Base-by-base conservation (phyloP, 768 basidiomycete genomes). In the Suillus sp. region DNA sequence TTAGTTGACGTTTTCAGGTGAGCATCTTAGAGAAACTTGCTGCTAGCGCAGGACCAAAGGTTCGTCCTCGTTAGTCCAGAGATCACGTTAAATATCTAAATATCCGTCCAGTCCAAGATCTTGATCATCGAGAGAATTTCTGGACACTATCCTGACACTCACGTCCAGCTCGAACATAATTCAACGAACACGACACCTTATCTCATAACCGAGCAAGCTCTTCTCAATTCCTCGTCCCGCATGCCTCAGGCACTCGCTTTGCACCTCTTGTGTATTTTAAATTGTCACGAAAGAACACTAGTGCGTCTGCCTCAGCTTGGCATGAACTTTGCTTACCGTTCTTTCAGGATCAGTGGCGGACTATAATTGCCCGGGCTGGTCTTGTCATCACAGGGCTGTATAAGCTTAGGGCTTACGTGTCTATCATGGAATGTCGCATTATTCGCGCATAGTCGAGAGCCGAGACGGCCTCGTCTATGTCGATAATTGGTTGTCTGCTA, bases 31-130 rank as follows among this genome's bases (percentile, higher is more conserved):
- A 30, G 18, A 53, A 37, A 22, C 27, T 61, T 8, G 60, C 60
- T 53, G 60, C 30, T 38, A 51, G 50, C 1, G 60, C 60, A 35
- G 60, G 60, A 50, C 34, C 60, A 32, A 55, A 59, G 59, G 59
- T 59, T 59, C 40, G 59, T 30, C 8, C 9, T 32, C 16, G 40
- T n/a, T 27, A 32, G 16, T 61, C 13, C n/a, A 32, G 22, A 61
- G 5, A 18, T 2, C 30, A 22, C 3, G 7, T 22, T 37, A 5
- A 56, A 37, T 37, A 8, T 37, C n/a, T 38, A 5, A 56, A 37
- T 37, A 8, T 37, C n/a, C 25, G 35, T 37, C 6, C 11, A 61
- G 60, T 61, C 45, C 16, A 61, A 51, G 34, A 61, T 61, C 45
- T 51, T 61, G 30, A 57, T 61, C 45, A 61, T 61, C 11, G 60